Conservation (phyloP, 768 basidiomycete species). For the Pleurotus tuber-regium region DNA sequence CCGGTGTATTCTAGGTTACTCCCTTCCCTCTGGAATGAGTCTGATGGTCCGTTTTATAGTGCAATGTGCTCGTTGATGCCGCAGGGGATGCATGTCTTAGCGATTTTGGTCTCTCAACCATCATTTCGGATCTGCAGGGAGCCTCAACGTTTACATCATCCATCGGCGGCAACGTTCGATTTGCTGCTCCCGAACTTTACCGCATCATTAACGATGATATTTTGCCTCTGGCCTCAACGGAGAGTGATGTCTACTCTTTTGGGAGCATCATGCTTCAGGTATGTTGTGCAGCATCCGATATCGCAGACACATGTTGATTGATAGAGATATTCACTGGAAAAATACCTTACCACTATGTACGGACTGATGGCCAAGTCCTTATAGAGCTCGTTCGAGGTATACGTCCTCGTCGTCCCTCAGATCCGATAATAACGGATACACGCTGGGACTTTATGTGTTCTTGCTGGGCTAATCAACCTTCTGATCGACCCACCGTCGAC, state of each 20-base stretch:
- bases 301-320: too few relatives aligned
- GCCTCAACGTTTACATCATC: neutral
- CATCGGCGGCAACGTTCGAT: constrained; percentile 2
- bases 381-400: neutral
- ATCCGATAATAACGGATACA: neutral
- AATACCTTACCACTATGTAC: constrained; percentile 8
- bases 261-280: constrained; percentile 4
- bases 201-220: constrained; percentile 1
- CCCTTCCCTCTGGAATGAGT: neutral
- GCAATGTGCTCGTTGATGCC: constrained; percentile 3
- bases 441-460: neutral
- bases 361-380: constrained; percentile 8
- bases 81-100: constrained; percentile 1
- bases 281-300: too few relatives aligned
- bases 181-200: constrained; percentile 5
- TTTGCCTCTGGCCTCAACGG: neutral
- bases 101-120: constrained; percentile 8
- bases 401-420: neutral
- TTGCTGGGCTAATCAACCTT: constrained; percentile 2
- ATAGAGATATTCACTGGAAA: neutral
- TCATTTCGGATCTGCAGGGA: constrained; percentile 3
- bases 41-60: neutral
- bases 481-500: neutral
- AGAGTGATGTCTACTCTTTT: constrained; percentile 5
- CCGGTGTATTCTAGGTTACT: neutral